These are phyloP conservation scores for Sutorius eximius DNA, from an alignment of 1,284 basidiomycete genomes.

Conservation along the genomic window DNA sequence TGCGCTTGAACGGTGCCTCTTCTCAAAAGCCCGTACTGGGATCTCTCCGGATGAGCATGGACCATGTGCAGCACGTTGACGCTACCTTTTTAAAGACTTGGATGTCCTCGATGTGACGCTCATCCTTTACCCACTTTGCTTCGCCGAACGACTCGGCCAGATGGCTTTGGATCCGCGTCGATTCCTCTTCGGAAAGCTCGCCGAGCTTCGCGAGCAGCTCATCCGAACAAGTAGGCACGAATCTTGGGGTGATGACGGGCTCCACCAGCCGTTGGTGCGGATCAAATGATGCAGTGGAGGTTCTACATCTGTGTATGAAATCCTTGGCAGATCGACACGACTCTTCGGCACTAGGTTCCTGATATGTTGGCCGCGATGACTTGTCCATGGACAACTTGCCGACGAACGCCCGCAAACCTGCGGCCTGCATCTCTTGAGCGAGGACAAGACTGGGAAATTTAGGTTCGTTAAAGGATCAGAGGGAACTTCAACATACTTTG, in stretches of 20 bases:
- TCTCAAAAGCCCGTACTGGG: slow-evolving; percentile 60
- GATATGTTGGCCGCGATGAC: slow-evolving; percentile 69
- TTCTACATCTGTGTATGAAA: slow-evolving; percentile 56
- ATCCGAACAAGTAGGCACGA: slow-evolving; percentile 78
- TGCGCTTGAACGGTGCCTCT: slow-evolving; percentile 76
- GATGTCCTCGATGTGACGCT: slow-evolving; percentile 65
- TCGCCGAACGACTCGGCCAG: slow-evolving; percentile 75
- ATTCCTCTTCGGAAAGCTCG: slow-evolving; percentile 44
- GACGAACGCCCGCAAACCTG: slow-evolving; percentile 76
- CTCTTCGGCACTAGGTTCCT: slow-evolving; percentile 54
- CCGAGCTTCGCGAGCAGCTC: slow-evolving; percentile 62
- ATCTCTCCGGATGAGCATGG: slow-evolving; percentile 7
- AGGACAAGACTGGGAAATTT: slow-evolving; percentile 60
- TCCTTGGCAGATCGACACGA: slow-evolving; percentile 52
- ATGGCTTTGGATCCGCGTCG: slow-evolving; percentile 69
- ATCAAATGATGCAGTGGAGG: slow-evolving; percentile 42
- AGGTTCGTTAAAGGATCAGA: background rate
- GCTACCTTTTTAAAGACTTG: slow-evolving; percentile 69
- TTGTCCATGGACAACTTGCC: slow-evolving; percentile 88
- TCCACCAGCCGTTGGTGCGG: slow-evolving; percentile 56
- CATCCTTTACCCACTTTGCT: slow-evolving; percentile 64
- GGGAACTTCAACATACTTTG: slow-evolving; percentile 56
- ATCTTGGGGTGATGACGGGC: slow-evolving; percentile 81
- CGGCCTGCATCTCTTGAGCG: slow-evolving; percentile 65
- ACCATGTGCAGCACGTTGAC: background rate